These are phyloP conservation scores for Corymbia calophylla DNA, from an alignment of 441 rosid species.

Conservation along the genomic window DNA sequence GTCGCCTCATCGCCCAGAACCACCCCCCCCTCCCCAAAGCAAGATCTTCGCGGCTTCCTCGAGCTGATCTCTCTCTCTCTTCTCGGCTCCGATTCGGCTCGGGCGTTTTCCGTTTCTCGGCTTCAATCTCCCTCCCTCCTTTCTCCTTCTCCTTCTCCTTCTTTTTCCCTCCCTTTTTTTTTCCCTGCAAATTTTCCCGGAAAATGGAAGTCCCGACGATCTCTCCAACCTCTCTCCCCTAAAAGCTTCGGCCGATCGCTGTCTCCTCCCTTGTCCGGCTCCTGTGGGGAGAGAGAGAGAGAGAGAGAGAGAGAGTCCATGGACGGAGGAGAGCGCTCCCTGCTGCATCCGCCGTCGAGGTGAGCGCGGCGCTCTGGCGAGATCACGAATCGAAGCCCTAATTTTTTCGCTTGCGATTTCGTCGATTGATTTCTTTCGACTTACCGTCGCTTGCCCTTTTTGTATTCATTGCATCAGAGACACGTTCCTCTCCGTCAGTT, in stretches of 20 bases:
- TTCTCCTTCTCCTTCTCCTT: neutral
- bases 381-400: neutral
- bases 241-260: neutral
- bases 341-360: neutral
- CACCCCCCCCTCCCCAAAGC: neutral
- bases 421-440: neutral
- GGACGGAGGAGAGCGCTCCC: accelerated
- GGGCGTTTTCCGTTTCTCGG: conserved; percentile 10
- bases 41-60: conserved; percentile 16
- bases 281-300: neutral
- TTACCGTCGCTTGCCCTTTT: neutral
- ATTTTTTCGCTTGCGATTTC: neutral
- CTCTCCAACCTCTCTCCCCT: neutral
- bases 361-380: neutral
- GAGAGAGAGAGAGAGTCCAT: neutral
- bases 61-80: conserved; percentile 10
- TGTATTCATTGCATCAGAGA: neutral
- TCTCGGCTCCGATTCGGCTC: conserved; percentile 76
- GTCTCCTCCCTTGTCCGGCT: neutral
- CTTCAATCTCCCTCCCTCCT: conserved; percentile 47
- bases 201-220: neutral
- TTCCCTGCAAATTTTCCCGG: neutral
- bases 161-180: neutral
- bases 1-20: neutral
- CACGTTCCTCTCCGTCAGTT: neutral